Percentiles rank a stretch among this genome's conserved stretches.
phyloP scores from a whole-genome alignment of 2,329 filamentous ascomycete species.

The Sporothrix brasiliensis region DNA sequence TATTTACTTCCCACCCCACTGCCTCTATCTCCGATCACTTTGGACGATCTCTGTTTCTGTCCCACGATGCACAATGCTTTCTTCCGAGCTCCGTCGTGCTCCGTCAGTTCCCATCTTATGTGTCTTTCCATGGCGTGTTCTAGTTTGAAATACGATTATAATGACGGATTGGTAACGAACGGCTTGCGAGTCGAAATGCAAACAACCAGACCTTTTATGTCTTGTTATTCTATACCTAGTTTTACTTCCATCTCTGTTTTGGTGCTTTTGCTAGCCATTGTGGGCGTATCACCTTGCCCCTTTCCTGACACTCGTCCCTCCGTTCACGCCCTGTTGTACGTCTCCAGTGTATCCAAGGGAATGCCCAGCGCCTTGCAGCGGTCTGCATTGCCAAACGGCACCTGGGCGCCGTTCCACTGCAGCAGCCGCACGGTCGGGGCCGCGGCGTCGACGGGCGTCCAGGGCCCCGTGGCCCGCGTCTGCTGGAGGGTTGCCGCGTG shows the following conservation, averaged over 20 bases:
- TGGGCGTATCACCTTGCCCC: no score
- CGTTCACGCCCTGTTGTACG: constrained; percentile 2
- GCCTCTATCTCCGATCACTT: background rate
- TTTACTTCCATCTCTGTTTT: no score
- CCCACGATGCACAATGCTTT: background rate
- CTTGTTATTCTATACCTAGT: no score
- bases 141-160: no score
- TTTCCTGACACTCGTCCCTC: no score
- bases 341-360: constrained; percentile 35
- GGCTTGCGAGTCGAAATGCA: background rate
- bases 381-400: constrained; percentile 36
- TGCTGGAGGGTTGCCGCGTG: constrained; percentile 41
- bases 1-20: background rate
- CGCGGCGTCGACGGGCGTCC: constrained; percentile 37
- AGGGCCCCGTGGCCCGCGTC: constrained; percentile 39
- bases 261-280: no score
- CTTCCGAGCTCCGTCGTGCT: background rate
- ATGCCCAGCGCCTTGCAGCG: constrained; percentile 38
- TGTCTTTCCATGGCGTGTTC: no score
- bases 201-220: no score
- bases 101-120: background rate
- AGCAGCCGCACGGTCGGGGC: constrained; percentile 38
- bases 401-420: constrained; percentile 40
- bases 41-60: background rate
- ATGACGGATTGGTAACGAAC: background rate